phyloP scores from a whole-genome alignment of 2,329 filamentous ascomycete genomes.

The Setomelanomma holmii region DNA sequence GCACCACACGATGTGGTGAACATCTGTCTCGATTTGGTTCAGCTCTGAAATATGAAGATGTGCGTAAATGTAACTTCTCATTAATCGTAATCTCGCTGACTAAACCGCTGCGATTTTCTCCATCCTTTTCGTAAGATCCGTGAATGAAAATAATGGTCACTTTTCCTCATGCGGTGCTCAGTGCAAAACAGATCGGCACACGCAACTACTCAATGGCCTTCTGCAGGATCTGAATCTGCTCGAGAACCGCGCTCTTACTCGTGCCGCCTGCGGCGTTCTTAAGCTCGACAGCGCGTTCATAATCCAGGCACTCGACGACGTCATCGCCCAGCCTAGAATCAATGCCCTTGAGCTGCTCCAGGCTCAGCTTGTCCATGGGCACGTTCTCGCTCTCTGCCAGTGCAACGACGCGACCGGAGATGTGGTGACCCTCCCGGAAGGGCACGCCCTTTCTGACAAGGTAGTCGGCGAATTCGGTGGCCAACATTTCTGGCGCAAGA shows the following conservation, averaged over 20 bases:
- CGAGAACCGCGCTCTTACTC: slow-evolving; percentile 70
- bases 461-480: slow-evolving; percentile 72
- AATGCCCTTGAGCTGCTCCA: slow-evolving; percentile 71
- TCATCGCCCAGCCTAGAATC: slow-evolving; percentile 75
- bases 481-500: slow-evolving; percentile 83
- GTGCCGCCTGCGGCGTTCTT: slow-evolving; percentile 79
- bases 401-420: slow-evolving; percentile 76
- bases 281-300: slow-evolving; percentile 83
- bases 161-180: too few relatives aligned
- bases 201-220: slow-evolving; percentile 46
- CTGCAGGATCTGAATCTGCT: slow-evolving; percentile 67
- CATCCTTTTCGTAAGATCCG: too few relatives aligned
- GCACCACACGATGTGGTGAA: too few relatives aligned
- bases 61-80: too few relatives aligned
- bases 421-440: slow-evolving; percentile 82
- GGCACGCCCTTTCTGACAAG: slow-evolving; percentile 72
- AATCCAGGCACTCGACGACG: slow-evolving; percentile 75
- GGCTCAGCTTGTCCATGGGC: slow-evolving; percentile 73
- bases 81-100: too few relatives aligned
- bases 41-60: too few relatives aligned
- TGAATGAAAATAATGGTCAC: too few relatives aligned
- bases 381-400: slow-evolving; percentile 70
- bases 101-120: too few relatives aligned
- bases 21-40: too few relatives aligned
- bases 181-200: too few relatives aligned